phyloP scores from a whole-genome alignment of 2,329 filamentous ascomycete species.

The Penicillium sp. region DNA sequence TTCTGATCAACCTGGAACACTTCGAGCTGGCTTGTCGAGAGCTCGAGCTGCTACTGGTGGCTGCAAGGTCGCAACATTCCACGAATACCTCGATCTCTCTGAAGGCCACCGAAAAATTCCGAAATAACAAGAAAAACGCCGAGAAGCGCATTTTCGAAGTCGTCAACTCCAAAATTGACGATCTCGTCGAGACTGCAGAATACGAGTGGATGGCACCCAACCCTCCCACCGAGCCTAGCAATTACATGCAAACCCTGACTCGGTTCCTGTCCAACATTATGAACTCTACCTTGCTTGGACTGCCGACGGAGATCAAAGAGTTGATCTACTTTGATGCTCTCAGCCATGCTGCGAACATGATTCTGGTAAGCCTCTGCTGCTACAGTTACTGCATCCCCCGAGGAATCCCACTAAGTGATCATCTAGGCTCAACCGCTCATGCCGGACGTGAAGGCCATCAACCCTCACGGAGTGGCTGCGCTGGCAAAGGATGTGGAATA shows the following conservation, averaged over 20 bases:
- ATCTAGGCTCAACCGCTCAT: conserved; percentile 69
- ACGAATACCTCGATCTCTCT: conserved; percentile 72
- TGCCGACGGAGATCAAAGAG: conserved; percentile 95
- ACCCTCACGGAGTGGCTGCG: conserved; percentile 74
- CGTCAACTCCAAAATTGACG: conserved; percentile 97
- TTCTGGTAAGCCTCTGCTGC: conserved; percentile 54
- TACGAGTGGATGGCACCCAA: conserved; percentile 76
- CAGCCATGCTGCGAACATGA: conserved; percentile 80
- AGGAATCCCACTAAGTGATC: conserved; percentile 10
- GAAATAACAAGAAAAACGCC: conserved; percentile 85
- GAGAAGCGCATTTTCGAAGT: conserved; percentile 98
- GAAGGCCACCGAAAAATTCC: conserved; percentile 78
- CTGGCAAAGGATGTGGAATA: conserved; percentile 79
- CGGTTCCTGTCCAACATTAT: conserved; percentile 93
- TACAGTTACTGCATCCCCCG: conserved; percentile 1
- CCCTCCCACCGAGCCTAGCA: conserved; percentile 68
- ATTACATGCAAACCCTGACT: conserved; percentile 93
- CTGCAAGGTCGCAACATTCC: conserved; percentile 74
- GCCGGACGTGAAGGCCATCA: conserved; percentile 75
- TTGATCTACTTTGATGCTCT: conserved; percentile 97
- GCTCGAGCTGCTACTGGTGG: conserved; percentile 77
- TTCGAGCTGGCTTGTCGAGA: conserved; percentile 92
- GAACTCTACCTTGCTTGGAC: conserved; percentile 83
- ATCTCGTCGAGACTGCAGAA: conserved; percentile 92
- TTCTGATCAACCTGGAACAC: conserved; percentile 94